Evolutionary conservation across 345 rosid species (phyloP), one percentile per base, ranked within the genome.

Genomic region (Rhizophora mangle): DNA sequence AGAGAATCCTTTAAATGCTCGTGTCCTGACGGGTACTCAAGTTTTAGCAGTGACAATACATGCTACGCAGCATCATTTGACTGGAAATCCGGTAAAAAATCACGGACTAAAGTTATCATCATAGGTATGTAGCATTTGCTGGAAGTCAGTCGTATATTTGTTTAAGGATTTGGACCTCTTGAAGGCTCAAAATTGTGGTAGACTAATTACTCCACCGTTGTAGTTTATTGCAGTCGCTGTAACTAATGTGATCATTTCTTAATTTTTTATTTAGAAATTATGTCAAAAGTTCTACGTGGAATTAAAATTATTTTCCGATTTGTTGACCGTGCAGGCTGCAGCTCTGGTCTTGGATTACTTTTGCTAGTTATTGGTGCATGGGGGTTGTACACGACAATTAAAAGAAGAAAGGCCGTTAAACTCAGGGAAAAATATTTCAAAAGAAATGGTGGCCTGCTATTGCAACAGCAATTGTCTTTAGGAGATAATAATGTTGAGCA

Each of bases 341-440:
- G n/a, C 7, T 54, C 70, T 21, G 58, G 47, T 31, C 18, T 69
- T 61, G 60, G 60, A 32, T 47, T 49, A 7, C n/a, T 69, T 21
- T 32, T 47, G 22, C 19, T 69, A 6, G 1, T 49, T 21, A 22
- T 32, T 31, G 34, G 32, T 13, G 5, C 37, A 6, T 60, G 32
- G 72, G 8, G 13, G 5, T 21, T 32, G 18, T 60, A 60, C 24
- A 24, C 0, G 24, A 24, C 24, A 24, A 24, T 24, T 24, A 24
- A 24, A 24, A 24, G 24, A 24, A 24, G 24, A 24, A 24, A 24
- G 24, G 24, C 24, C 24, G 24, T 24, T 24, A 24, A 24, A 24
- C 24, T 24, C 24, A 24, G 24, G 24, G 24, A 24, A 24, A 24
- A 24, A 24, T 24, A 24, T 24, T 24, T 24, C 24, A 24, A 24